These are phyloP conservation scores for Diplodia seriata DNA, from an alignment of 2,329 filamentous ascomycete genomes.

Conservation along the genomic window DNA sequence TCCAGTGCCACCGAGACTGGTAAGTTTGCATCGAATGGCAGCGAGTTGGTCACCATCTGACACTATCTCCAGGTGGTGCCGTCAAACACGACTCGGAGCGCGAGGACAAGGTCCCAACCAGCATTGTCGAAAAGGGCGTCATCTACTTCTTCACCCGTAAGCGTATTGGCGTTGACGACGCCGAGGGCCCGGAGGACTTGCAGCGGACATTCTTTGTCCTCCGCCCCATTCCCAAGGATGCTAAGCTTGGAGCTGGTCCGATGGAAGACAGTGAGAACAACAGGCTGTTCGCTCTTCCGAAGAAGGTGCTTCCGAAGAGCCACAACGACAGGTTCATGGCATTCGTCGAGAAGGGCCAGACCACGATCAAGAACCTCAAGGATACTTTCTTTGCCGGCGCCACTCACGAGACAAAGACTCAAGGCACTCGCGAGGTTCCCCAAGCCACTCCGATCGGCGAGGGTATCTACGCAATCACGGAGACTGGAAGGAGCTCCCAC, in stretches of 20 bases:
- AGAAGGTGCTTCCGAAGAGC: constrained; percentile 78
- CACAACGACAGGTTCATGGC: constrained; percentile 75
- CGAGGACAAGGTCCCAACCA: constrained; percentile 61
- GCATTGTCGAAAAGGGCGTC: constrained; percentile 83
- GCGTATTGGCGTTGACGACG: constrained; percentile 74
- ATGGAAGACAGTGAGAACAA: constrained; percentile 66
- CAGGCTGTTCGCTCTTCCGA: constrained; percentile 78
- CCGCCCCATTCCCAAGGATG: constrained; percentile 72
- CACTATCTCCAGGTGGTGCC: constrained; percentile 42
- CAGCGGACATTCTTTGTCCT: constrained; percentile 81
- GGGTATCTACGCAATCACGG: constrained; percentile 82
- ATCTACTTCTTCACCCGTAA: constrained; percentile 90
- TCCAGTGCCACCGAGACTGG: not conserved
- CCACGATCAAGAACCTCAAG: constrained; percentile 72
- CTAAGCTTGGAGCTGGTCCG: constrained; percentile 68
- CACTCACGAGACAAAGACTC: constrained; percentile 79
- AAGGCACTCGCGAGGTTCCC: constrained; percentile 70
- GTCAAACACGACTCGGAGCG: constrained; percentile 60
- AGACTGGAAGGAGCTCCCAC: constrained; percentile 74
- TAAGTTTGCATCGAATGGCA: not conserved
- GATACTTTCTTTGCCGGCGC: constrained; percentile 71
- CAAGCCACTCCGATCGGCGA: constrained; percentile 79
- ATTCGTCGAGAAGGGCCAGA: constrained; percentile 79
- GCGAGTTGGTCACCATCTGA: not conserved
- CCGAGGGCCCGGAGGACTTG: constrained; percentile 73